These are phyloP conservation scores for Ogataea corticis DNA, from an alignment of 805 yeast species.

Conservation along the genomic window DNA sequence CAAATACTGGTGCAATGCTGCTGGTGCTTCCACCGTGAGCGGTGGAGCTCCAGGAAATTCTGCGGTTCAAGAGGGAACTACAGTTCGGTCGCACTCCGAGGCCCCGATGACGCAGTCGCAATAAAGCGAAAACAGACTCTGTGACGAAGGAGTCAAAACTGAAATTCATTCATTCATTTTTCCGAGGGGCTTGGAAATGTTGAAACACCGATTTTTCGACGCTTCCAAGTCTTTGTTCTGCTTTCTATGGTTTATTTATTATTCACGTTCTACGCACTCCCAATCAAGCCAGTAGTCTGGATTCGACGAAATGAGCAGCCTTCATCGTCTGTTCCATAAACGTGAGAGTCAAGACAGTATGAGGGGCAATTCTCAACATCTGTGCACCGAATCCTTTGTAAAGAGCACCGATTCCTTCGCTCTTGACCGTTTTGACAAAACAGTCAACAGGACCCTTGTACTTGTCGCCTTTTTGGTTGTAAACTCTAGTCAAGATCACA, in stretches of 20 bases:
- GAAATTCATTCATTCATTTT: background rate
- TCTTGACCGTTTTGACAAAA: slow-evolving; percentile 71
- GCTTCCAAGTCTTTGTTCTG: too few species aligned
- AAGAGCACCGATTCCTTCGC: slow-evolving; percentile 85
- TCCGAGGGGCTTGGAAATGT: too few species aligned
- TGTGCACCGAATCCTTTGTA: slow-evolving; percentile 97
- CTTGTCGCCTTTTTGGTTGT: slow-evolving; percentile 87
- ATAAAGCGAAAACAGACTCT: background rate
- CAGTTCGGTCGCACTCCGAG: background rate
- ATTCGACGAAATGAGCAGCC: slow-evolving; percentile 45
- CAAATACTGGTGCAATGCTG: slow-evolving; percentile 83
- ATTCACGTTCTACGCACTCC: background rate
- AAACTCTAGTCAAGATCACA: slow-evolving; percentile 90
- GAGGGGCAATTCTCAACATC: slow-evolving; percentile 89
- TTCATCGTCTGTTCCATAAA: slow-evolving; percentile 96
- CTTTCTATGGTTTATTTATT: background rate
- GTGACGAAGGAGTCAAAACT: background rate
- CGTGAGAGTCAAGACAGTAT: slow-evolving; percentile 83
- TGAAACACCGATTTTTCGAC: too few species aligned
- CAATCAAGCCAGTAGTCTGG: slow-evolving; percentile 21
- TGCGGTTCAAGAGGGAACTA: slow-evolving; percentile 4
- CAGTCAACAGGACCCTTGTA: slow-evolving; percentile 91
- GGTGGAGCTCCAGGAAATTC: slow-evolving; percentile 12
- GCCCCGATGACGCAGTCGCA: background rate
- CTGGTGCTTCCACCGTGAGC: slow-evolving; percentile 16